Base-by-base conservation (phyloP, 2,329 filamentous ascomycete species). In the Arthroderma uncinatum region DNA sequence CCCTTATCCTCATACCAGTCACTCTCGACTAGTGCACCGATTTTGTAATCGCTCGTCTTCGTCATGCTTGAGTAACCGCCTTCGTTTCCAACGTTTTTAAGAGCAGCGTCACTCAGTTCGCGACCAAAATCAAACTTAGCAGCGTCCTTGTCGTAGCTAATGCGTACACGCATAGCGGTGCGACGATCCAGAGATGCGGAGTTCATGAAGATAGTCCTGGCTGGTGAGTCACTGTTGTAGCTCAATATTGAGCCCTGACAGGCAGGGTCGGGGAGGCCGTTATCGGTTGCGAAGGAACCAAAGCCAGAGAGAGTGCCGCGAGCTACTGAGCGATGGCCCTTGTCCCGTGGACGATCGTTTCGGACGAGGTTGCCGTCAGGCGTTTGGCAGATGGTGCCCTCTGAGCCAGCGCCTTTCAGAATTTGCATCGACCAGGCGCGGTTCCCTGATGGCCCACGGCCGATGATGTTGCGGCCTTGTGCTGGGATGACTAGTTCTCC, bases 401-500 rank as follows among this genome's bases (percentile, higher is more conserved):
- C 55, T 2, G 55, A 57, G 16, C 55, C 55, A 28, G 55, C 42
- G 23, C 47, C 47, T 16, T 36, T 23, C 25, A 57, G 48, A 28
- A 39, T 39, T 40, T 57, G 42, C 23, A 57, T 57, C 7, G 60
- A 55, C 64, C 64, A 65, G 12, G 60, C 61, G 30, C 64, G 61
- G 30, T 62, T 62, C 40, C 62, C 64, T 14, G 58, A 54, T 3
- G 53, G 28, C 12, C 64, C 64, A 36, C 53, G 56, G 1, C 64
- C 64, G 59, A 65, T 61, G 37, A 65, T 60, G 59, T 64, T 65
- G n/a, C 64, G 50, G 12, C 60, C 58, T 53, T 59, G 57, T 23
- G 64, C 61, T 10, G 64, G 64, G 9, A 65, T 56, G 28, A 65
- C 58, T 14, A 65, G 53, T 53, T 64, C 64, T 1, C 62, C 62